These are phyloP conservation scores for Penicillium sp. DNA, from an alignment of 2,329 filamentous ascomycete genomes.

Conservation along the genomic window DNA sequence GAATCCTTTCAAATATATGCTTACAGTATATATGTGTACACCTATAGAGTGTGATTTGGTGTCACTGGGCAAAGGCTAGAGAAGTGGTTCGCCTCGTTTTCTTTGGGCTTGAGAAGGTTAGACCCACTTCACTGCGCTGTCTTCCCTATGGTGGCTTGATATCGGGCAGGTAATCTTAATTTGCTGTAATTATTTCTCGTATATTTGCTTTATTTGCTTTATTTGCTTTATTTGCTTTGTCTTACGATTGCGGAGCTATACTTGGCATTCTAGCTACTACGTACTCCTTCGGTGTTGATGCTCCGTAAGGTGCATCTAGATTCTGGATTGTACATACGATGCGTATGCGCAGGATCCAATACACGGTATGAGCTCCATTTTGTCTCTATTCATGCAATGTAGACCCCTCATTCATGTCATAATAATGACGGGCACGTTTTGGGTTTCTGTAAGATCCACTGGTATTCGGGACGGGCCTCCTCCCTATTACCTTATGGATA, in stretches of 20 bases:
- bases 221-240: neutral
- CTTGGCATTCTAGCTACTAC: neutral
- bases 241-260: constrained; percentile 11
- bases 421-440: neutral
- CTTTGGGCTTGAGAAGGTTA: neutral
- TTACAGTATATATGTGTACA: neutral
- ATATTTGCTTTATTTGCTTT: no score
- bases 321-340: neutral
- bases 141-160: constrained; percentile 3
- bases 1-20: neutral
- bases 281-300: neutral
- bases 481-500: constrained; percentile 13
- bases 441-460: neutral
- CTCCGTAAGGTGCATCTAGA: neutral
- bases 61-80: neutral
- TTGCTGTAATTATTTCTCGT: neutral
- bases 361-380: neutral
- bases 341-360: neutral
- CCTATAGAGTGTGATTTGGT: neutral
- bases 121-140: neutral
- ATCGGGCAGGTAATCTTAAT: neutral
- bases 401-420: neutral
- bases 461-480: constrained; percentile 20
- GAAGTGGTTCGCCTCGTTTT: neutral
- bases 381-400: neutral